A percentile compares a stretch with the other conserved stretches of the same genome.
Evolutionary conservation across 805 yeast species (phyloP).

Genomic region (Lachancea dasiensis): DNA sequence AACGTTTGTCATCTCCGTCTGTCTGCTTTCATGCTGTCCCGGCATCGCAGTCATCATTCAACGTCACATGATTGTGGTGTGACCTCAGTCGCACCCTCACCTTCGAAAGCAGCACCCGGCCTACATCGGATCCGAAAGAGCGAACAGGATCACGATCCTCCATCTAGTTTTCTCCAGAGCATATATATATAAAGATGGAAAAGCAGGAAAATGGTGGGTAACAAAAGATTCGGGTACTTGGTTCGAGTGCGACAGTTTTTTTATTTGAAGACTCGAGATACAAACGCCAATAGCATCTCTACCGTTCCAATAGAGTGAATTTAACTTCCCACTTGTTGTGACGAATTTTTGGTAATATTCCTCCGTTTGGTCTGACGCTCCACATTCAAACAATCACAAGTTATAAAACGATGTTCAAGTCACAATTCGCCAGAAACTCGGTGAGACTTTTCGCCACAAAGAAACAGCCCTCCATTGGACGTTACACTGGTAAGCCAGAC

Average conservation of each 20-base stretch:
- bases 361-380: background rate
- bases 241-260: too few species aligned
- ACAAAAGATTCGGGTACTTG: too few species aligned
- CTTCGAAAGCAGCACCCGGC: too few species aligned
- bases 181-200: constrained; percentile 4
- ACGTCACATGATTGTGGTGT: too few species aligned
- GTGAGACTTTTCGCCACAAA: constrained; percentile 22
- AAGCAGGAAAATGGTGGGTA: background rate
- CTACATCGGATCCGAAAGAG: constrained; percentile 9
- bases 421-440: constrained; percentile 18
- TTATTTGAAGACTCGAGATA: too few species aligned
- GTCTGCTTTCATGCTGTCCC: too few species aligned
- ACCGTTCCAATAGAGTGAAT: too few species aligned
- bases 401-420: constrained; percentile 16
- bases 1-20: too few species aligned
- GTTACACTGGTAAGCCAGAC: constrained; percentile 30
- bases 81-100: too few species aligned
- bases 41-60: too few species aligned
- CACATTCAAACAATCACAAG: background rate
- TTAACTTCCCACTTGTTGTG: too few species aligned
- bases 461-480: constrained; percentile 31
- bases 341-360: background rate
- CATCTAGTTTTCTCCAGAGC: background rate
- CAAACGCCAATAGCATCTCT: too few species aligned
- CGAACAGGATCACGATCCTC: constrained; percentile 6